Percentiles rank a stretch among this genome's conserved stretches.
Conservation (phyloP, 768 basidiomycete genomes). For the Lentinula edodes region DNA sequence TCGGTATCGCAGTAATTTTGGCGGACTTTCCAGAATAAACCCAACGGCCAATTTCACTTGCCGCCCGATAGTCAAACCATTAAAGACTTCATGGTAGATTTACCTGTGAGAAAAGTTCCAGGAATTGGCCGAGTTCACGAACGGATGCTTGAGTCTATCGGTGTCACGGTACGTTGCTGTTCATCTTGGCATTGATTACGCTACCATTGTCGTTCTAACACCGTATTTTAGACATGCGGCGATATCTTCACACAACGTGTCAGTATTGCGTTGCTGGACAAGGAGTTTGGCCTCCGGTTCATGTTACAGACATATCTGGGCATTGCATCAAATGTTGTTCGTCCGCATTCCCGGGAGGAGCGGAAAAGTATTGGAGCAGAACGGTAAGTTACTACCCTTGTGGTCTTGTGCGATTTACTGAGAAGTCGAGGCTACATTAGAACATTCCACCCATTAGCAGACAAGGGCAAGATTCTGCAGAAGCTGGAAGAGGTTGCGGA, state of each 20-base stretch:
- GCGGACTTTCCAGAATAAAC: conserved; percentile 65
- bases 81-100: conserved; percentile 68
- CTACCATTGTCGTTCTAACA: background rate
- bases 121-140: conserved; percentile 92
- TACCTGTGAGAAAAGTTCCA: conserved; percentile 83
- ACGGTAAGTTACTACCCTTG: conserved; percentile 36
- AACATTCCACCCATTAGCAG: conserved; percentile 67
- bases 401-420: background rate
- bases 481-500: conserved; percentile 79
- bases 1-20: conserved; percentile 1
- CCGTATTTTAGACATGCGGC: conserved; percentile 64
- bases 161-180: conserved; percentile 58
- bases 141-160: conserved; percentile 78
- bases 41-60: conserved; percentile 85
- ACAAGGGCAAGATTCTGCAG: conserved; percentile 60
- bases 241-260: conserved; percentile 80
- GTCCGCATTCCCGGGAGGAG: conserved; percentile 72
- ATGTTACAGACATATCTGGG: conserved; percentile 82
- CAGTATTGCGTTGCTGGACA: conserved; percentile 76
- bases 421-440: conserved; percentile 29
- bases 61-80: conserved; percentile 60
- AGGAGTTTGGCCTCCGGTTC: conserved; percentile 74
- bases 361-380: conserved; percentile 92
- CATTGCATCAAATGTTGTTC: conserved; percentile 77
- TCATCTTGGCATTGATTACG: background rate